Evolutionary conservation across 164 flowering plant species (phyloP), one percentile per base, ranked within the genome.

Genomic region (Kalanchoe fedtschenkoi): DNA sequence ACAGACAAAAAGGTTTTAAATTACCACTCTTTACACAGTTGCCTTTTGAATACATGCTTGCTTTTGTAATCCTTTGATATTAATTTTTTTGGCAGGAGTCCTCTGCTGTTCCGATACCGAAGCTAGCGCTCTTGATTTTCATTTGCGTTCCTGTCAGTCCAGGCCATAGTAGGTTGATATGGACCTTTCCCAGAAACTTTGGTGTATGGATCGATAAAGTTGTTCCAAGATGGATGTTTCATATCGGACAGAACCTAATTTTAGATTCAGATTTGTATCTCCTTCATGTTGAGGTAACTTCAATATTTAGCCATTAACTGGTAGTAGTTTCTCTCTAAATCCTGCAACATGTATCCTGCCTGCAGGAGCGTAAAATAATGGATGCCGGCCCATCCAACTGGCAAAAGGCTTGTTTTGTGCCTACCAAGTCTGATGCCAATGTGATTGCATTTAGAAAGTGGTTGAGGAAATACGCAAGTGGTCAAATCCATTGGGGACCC

Each of bases 91-190:
- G 43, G n/a, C 74, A 81, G 86, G 80, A 65, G 47, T 21, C 65
- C 44, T 22, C 30, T 3, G 30, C 74, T 10, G 38, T 32, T 38
- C 60, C 37, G 30, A 17, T 58, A 58, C 63, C 71, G 54, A 69
- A 67, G 63, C 71, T 61, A 67, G 19, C 61, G 17, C 71, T 82
- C 65, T 65, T 85, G 37, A 69, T 89, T 62, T 85, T 91, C 62
- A 70, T 87, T 11, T 87, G 92, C 61, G 58, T 91, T 74, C 97
- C 96, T 17, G 96, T 91, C 35, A 81, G 88, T 72, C 96, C 97
- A 1, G 96, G 97, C 57, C 68, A 76, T 17, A 91, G 95, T 80
- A 83, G 97, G 76, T 64, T 91, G 71, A 87, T 91, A 70, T 87
- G 89, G 87, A 51, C 71, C 15, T 79, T 83, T 68, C 97, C 92